Evolutionary conservation across 2,329 filamentous ascomycete species (phyloP).

Genomic region (Alternaria viburni): DNA sequence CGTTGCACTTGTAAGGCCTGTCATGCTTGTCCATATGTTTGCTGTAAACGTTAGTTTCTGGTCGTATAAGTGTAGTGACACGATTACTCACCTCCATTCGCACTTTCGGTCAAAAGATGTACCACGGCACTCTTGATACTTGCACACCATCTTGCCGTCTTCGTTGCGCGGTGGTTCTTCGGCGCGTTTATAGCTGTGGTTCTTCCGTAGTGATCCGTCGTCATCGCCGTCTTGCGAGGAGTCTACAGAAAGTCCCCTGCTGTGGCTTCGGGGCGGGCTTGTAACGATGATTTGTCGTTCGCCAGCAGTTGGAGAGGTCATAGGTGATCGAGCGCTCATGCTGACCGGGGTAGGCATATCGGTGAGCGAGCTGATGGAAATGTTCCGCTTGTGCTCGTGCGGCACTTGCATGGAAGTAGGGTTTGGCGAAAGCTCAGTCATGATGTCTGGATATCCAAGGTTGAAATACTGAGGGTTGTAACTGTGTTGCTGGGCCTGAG

Average conservation of each 20-base stretch:
- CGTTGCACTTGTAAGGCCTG: slow-evolving; percentile 84
- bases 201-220: slow-evolving; percentile 41
- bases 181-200: slow-evolving; percentile 48
- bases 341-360: slow-evolving; percentile 47
- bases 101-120: slow-evolving; percentile 81
- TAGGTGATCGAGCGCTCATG: slow-evolving; percentile 38
- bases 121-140: slow-evolving; percentile 69
- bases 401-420: slow-evolving; percentile 28
- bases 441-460: slow-evolving; percentile 23
- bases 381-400: slow-evolving; percentile 41
- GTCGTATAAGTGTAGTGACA: slow-evolving; percentile 22
- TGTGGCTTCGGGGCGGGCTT: slow-evolving; percentile 27
- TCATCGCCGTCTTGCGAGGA: slow-evolving; percentile 42
- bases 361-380: slow-evolving; percentile 35
- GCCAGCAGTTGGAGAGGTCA: slow-evolving; percentile 32
- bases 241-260: slow-evolving; percentile 34
- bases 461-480: slow-evolving; percentile 29
- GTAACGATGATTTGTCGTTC: slow-evolving; percentile 29
- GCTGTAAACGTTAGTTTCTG: slow-evolving; percentile 55
- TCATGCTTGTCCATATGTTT: slow-evolving; percentile 99
- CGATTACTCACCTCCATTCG: slow-evolving; percentile 82
- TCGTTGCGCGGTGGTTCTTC: slow-evolving; percentile 66
- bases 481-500: slow-evolving; percentile 40
- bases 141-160: slow-evolving; percentile 80
- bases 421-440: slow-evolving; percentile 33